Evolutionary conservation across 495 filamentous ascomycete species (phyloP), one percentile per base, ranked within the genome.

Genomic region (Aspergillus saccharolyticus): DNA sequence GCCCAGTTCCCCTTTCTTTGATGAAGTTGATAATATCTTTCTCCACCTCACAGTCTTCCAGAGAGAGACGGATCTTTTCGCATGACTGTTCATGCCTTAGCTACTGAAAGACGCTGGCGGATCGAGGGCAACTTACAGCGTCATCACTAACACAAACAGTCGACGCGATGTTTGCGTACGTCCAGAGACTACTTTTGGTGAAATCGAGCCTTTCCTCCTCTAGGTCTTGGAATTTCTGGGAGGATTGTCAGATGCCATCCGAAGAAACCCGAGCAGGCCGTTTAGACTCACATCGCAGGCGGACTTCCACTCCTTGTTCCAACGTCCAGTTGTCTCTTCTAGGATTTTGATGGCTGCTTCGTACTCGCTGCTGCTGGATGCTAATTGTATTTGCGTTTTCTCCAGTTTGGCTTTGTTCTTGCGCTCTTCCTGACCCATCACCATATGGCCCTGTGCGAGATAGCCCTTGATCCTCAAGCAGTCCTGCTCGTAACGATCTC

Each of bases 101-200:
- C 19, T 15, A 17, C 8, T 4, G 20, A 10, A 3, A 20, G 52
- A 47, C 20, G 18, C 19, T 16, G 5, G 18, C 7, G 7, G 4
- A n/a, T 19, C 18, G 50, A 18, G 39, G 19, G 14, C 8, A 10
- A 78, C 83, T 63, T 74, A 86, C 83, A 53, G 87, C 86, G 75
- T 99, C 95, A 68, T 99, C 95, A 73, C 94, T 97, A 10, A 99
- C 93, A 64, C 95, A 99, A n/a, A 97, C 95, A 22, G 93, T 97
- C 1, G 92, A 96, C 2, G 92, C 87, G 59, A 97, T 89, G 65
- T 99, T 99, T 22, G 95, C 95, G 66, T 97, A 97, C 18, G 83
- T 90, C 95, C 95, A 99, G 14, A 97, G 78, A 66, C 95, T 97
- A 74, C 87, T 92, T 78, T 97, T 99, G 55, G 89, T 89, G 67